Evolutionary conservation across 2,329 filamentous ascomycete species (phyloP).

Genomic region (Aspergillus felis): DNA sequence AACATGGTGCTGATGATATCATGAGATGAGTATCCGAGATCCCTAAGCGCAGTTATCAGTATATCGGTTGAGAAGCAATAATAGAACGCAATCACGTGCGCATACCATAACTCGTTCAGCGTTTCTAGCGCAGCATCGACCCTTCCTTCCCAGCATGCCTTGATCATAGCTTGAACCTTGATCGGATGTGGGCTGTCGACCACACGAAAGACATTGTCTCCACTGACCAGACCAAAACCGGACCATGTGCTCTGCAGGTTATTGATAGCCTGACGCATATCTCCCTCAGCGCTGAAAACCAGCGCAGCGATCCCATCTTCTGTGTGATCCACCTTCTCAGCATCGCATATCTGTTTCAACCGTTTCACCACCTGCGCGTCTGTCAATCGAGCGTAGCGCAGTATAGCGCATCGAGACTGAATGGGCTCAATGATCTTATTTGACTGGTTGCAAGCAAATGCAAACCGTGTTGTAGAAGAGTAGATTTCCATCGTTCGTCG

Average conservation of each 20-base stretch:
- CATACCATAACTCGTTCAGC: slow-evolving; percentile 81
- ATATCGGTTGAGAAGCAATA: not conserved
- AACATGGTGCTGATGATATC: slow-evolving; percentile 99
- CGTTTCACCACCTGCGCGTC: slow-evolving; percentile 90
- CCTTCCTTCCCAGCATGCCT: slow-evolving; percentile 89
- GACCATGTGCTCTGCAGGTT: slow-evolving; percentile 91
- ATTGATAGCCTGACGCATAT: slow-evolving; percentile 99
- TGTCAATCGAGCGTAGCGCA: slow-evolving; percentile 87
- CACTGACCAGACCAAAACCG: slow-evolving; percentile 94
- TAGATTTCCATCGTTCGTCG: slow-evolving; percentile 98
- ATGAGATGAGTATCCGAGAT: slow-evolving; percentile 93
- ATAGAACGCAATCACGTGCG: slow-evolving; percentile 1
- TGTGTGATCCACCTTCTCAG: slow-evolving; percentile 82
- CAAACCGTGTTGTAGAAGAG: slow-evolving; percentile 91
- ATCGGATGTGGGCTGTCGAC: slow-evolving; percentile 96
- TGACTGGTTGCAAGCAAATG: slow-evolving; percentile 96
- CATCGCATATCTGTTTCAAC: slow-evolving; percentile 85
- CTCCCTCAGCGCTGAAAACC: slow-evolving; percentile 94
- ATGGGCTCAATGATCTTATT: slow-evolving; percentile 99
- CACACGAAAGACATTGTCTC: slow-evolving; percentile 96
- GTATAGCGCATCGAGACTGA: slow-evolving; percentile 92
- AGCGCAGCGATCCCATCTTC: slow-evolving; percentile 95
- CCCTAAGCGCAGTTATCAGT: slow-evolving; percentile 39
- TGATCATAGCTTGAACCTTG: slow-evolving; percentile 98
- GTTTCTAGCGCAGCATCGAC: slow-evolving; percentile 82